These are phyloP conservation scores for Coix lacrymajobi DNA, from an alignment of 176 grass and related monocot genomes.

Conservation along the genomic window DNA sequence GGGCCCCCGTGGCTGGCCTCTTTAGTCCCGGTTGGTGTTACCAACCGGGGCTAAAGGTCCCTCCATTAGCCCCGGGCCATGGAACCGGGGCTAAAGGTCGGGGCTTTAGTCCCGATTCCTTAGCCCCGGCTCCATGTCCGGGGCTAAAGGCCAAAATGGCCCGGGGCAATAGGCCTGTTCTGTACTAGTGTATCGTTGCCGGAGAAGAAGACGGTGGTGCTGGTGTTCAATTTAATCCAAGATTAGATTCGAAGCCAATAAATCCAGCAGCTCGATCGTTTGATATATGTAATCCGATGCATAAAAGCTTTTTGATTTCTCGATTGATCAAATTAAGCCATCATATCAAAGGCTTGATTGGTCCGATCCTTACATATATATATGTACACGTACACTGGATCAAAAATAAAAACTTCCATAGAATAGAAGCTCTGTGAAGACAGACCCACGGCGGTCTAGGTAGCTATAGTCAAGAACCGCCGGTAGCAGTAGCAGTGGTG, in stretches of 20 bases:
- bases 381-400: conserved; percentile 4
- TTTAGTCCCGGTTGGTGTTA: too few relatives aligned
- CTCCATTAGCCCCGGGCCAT: too few relatives aligned
- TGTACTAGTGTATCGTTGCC: too few relatives aligned
- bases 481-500: too few relatives aligned
- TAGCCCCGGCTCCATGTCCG: too few relatives aligned
- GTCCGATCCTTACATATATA: background rate
- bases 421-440: background rate
- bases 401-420: background rate
- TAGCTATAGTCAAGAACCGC: background rate
- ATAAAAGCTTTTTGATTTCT: background rate
- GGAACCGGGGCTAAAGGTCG: too few relatives aligned
- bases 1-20: too few relatives aligned
- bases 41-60: too few relatives aligned
- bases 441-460: background rate
- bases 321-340: background rate
- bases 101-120: too few relatives aligned
- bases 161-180: too few relatives aligned
- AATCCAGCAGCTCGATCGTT: background rate
- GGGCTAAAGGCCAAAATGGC: too few relatives aligned
- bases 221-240: background rate
- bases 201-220: background rate
- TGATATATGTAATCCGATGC: background rate
- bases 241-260: background rate
- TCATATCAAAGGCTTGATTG: background rate